Evolutionary conservation across 2,329 filamentous ascomycete species (phyloP), one percentile per base, ranked within the genome.

Genomic region (Fusarium euwallaceae): DNA sequence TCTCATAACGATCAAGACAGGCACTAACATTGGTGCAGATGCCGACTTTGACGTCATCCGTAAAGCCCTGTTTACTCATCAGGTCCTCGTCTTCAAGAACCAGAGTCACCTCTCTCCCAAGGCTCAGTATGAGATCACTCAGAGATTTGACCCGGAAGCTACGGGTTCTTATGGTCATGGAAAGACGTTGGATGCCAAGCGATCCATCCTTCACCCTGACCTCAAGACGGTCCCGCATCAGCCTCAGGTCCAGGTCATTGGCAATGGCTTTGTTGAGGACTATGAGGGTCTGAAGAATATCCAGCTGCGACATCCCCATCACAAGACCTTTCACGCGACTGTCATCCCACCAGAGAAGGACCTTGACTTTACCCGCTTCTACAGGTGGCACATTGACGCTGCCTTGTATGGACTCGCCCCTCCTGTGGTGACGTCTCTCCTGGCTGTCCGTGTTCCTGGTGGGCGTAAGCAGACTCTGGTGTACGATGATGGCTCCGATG

Each of bases 361-460:
- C 70, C 81, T 87, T 22, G 83, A 83, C 76, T 86, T 80, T 69
- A 89, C 88, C 4, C 85, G 84, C 84, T 91, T 94, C 83, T 95
- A 94, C 83, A 87, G 93, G 69, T 95, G 93, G 93, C 93, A 95
- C 81, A 95, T 95, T 64, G 93, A 95, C 78, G 93, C 93, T 4
- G 93, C 93, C 2, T 84, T 95, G 7, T 95, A 95, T 79, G 92
- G 89, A 20, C 87, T 95, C 8, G 90, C 93, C n/a, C 93, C 93
- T 4, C 93, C 93, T 2, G 87, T 91, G 29, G 93, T 92, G 4
- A 95, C 93, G 0, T 91, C 91, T 1, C 87, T 95, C 27, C 86
- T 95, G 66, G 93, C 93, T 0, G 93, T 95, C n/a, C 86, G 87
- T 43, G 93, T 95, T 0, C 93, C 93, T 0, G 86, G 87, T 22